Percentiles rank a stretch among this genome's conserved stretches.
These are phyloP conservation scores for Colletotrichum simmondsii DNA, from an alignment of 2,329 filamentous ascomycete species.

Conservation along the genomic window DNA sequence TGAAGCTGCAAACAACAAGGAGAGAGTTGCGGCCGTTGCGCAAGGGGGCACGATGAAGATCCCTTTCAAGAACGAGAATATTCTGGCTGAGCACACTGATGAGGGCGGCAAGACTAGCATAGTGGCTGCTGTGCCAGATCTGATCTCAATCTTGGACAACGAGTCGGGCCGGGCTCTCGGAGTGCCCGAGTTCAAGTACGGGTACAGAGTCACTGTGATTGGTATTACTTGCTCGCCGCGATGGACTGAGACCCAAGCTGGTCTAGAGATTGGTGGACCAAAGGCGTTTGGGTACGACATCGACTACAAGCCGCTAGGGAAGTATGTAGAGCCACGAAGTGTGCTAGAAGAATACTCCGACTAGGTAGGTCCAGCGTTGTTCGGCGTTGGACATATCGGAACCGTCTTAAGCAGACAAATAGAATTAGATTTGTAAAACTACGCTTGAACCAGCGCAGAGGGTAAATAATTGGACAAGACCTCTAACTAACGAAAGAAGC, in stretches of 20 bases:
- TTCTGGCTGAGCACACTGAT: constrained; percentile 59
- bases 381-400: no score
- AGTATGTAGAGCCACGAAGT: constrained; percentile 62
- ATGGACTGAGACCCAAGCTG: constrained; percentile 61
- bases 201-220: constrained; percentile 61
- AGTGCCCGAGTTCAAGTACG: constrained; percentile 67
- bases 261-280: constrained; percentile 59
- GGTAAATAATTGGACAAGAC: not conserved
- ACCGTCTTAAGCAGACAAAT: not conserved
- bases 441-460: not conserved
- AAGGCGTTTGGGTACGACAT: constrained; percentile 51
- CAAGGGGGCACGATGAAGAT: constrained; percentile 38
- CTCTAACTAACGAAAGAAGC: not conserved
- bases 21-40: constrained; percentile 15
- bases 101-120: constrained; percentile 45
- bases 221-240: constrained; percentile 64
- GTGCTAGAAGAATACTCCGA: constrained; percentile 53
- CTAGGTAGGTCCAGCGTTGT: not conserved
- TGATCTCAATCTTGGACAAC: constrained; percentile 66
- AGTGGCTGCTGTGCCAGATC: constrained; percentile 65
- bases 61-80: constrained; percentile 54
- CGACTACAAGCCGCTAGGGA: constrained; percentile 60
- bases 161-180: constrained; percentile 67
- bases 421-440: not conserved
- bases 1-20: constrained; percentile 16